These are phyloP conservation scores for Cutaneotrichosporon daszewskae DNA, from an alignment of 1,284 basidiomycete genomes.

Conservation along the genomic window DNA sequence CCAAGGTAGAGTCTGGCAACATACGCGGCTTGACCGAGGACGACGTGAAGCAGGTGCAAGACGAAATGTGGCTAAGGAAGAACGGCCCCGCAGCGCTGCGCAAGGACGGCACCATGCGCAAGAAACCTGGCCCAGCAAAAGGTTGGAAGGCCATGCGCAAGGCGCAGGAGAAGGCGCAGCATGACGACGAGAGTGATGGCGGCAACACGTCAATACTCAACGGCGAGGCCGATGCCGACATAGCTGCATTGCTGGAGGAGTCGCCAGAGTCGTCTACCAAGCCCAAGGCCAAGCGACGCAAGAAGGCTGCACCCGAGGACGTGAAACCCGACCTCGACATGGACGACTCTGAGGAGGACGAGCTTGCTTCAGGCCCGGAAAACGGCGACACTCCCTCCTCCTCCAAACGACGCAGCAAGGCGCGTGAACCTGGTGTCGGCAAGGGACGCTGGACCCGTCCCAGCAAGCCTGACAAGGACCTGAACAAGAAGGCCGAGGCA, in stretches of 20 bases:
- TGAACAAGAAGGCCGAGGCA: slow-evolving; percentile 22
- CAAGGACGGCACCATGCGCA: slow-evolving; percentile 45
- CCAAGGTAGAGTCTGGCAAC: slow-evolving; percentile 27
- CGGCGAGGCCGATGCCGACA: slow-evolving; percentile 39
- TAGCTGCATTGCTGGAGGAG: slow-evolving; percentile 31
- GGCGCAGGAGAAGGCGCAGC: slow-evolving; percentile 13
- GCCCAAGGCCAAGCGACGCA: slow-evolving; percentile 2
- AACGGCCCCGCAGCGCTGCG: slow-evolving; percentile 29
- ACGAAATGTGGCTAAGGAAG: slow-evolving; percentile 41
- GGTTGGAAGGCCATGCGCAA: slow-evolving; percentile 37
- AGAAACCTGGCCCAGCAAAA: slow-evolving; percentile 47
- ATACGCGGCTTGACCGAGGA: slow-evolving; percentile 33
- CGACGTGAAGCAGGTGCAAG: slow-evolving; percentile 43
- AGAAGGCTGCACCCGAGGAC: background rate
- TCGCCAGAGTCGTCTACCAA: slow-evolving; percentile 5
- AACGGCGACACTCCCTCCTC: slow-evolving; percentile 13
- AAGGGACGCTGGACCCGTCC: slow-evolving; percentile 39
- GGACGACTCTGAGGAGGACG: slow-evolving; percentile 17
- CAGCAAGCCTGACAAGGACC: slow-evolving; percentile 23
- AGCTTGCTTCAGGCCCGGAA: slow-evolving; percentile 14
- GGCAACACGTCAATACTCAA: slow-evolving; percentile 21
- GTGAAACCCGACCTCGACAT: slow-evolving; percentile 9
- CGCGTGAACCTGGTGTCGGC: slow-evolving; percentile 35
- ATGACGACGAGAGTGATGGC: slow-evolving; percentile 20
- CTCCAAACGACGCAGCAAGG: slow-evolving; percentile 24